Base-by-base conservation (phyloP, 768 basidiomycete genomes). In the Phylloporus arenicola region DNA sequence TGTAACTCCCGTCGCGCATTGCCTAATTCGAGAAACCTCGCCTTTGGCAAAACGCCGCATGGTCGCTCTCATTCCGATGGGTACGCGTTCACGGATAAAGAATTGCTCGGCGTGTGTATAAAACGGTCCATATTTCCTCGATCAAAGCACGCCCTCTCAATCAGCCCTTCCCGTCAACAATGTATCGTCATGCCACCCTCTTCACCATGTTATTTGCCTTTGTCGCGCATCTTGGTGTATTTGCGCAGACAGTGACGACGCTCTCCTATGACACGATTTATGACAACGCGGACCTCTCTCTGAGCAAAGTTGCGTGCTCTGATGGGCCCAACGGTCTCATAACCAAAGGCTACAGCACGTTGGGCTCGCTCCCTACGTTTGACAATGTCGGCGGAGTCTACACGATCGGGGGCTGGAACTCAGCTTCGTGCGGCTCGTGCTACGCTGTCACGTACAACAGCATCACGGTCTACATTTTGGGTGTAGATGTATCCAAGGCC, bases 381-480 rank as follows among this genome's bases (percentile, higher is more conserved):
- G 71, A 73, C 3, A 53, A 62, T 47, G 60, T 75, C 37, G 70
- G 74, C 24, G 74, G 57, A 1, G 54, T 45, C 4, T 49, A 49
- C 29, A 61, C 60, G 31, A 56, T 70, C 20, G 16, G 42, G 12
- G 57, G 60, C 0, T 65, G 27, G 34, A 43, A 61, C 54, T 64
- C 64, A 1, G 1, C 65, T 0, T 35, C 49, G 14, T 71, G 68
- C 25, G 68, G 68, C 10, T 11, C 55, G 3, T 70, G 68, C 48
- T 71, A 71, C 40, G 48, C 54, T 3, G 53, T 71, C 33, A 64
- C 60, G 9, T 70, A 58, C 43, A 49, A 43, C 0, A 37, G 1
- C 19, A 73, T 49, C 38, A 77, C 64, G 44, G 68, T 84, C 61
- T 73, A 75, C 44, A 63, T 84, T 13, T 54, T 79, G 9, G 85